Evolutionary conservation across 2,329 filamentous ascomycete genomes (phyloP).

Genomic region (Apiospora marii): DNA sequence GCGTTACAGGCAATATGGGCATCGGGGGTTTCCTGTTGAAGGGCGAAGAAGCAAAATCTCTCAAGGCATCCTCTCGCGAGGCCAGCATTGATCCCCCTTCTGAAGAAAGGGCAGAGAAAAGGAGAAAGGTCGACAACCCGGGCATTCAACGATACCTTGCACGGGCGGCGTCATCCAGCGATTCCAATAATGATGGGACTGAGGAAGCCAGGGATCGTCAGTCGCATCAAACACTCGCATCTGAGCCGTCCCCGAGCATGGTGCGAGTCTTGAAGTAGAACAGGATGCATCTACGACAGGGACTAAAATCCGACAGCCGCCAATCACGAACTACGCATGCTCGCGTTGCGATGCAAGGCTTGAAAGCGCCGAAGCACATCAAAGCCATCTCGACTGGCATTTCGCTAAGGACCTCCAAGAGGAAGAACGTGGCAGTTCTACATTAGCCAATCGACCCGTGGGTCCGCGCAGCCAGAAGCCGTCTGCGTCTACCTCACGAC

Average conservation of each 20-base stretch:
- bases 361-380: conserved; percentile 62
- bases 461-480: conserved; percentile 44
- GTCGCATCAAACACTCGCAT: background rate
- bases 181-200: conserved; percentile 17
- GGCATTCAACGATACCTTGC: conserved; percentile 67
- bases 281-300: conserved; percentile 5
- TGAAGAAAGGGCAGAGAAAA: conserved; percentile 49
- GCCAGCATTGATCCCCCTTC: conserved; percentile 37
- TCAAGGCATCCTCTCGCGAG: conserved; percentile 49
- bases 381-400: conserved; percentile 93
- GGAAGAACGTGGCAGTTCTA: conserved; percentile 59
- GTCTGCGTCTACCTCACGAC: conserved; percentile 49
- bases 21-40: conserved; percentile 88
- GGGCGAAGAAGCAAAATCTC: conserved; percentile 68
- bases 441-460: conserved; percentile 50
- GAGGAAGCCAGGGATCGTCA: conserved; percentile 37
- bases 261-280: conserved; percentile 14
- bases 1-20: conserved; percentile 81
- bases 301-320: conserved; percentile 39
- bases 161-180: conserved; percentile 44
- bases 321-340: conserved; percentile 59
- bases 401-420: conserved; percentile 86
- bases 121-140: conserved; percentile 54
- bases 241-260: conserved; percentile 8
- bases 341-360: conserved; percentile 71